A percentile compares a stretch with the other conserved stretches of the same genome.
These are phyloP conservation scores for Chlamydomonas reinhardtii DNA, from an alignment of 163 green algal genomes.

Conservation along the genomic window DNA sequence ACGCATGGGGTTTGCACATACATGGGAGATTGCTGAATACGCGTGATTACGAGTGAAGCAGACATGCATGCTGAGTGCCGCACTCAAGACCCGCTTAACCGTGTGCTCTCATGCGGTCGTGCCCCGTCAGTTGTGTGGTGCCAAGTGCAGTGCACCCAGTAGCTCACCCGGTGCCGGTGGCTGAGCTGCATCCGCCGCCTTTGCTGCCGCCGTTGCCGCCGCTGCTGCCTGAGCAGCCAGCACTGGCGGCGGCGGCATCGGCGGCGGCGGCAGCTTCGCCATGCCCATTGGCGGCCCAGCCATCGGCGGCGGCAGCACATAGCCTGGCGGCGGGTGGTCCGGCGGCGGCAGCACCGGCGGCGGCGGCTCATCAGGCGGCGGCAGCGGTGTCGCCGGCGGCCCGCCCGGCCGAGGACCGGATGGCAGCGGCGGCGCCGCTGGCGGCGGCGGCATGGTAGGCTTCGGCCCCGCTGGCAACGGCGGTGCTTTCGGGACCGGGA, in stretches of 20 bases:
- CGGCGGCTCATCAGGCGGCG: slow-evolving; percentile 37
- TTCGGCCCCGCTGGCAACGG: slow-evolving; percentile 75
- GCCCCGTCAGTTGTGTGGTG: too few relatives aligned
- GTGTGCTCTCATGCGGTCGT: too few relatives aligned
- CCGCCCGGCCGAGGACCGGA: slow-evolving; percentile 66
- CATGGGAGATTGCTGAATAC: too few relatives aligned
- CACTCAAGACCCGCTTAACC: too few relatives aligned
- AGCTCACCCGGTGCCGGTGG: slow-evolving; percentile 9
- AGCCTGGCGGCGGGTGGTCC: slow-evolving; percentile 40
- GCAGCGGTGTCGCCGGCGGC: slow-evolving; percentile 23
- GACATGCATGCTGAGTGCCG: too few relatives aligned
- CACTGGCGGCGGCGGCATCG: slow-evolving; percentile 30
- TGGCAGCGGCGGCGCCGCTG: slow-evolving; percentile 76
- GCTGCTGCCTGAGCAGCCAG: not conserved
- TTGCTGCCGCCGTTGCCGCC: not conserved
- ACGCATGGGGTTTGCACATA: too few relatives aligned
- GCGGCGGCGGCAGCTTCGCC: slow-evolving; percentile 18
- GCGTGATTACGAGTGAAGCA: too few relatives aligned
- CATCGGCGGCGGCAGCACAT: slow-evolving; percentile 24
- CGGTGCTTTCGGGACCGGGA: slow-evolving; percentile 78
- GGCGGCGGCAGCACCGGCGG: slow-evolving; percentile 50
- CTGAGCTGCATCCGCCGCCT: not conserved
- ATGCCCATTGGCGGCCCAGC: not conserved
- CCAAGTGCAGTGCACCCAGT: too few relatives aligned
- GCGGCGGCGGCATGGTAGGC: slow-evolving; percentile 58